phyloP scores from a whole-genome alignment of 257 asterid species.

The Apocynum venetum region DNA sequence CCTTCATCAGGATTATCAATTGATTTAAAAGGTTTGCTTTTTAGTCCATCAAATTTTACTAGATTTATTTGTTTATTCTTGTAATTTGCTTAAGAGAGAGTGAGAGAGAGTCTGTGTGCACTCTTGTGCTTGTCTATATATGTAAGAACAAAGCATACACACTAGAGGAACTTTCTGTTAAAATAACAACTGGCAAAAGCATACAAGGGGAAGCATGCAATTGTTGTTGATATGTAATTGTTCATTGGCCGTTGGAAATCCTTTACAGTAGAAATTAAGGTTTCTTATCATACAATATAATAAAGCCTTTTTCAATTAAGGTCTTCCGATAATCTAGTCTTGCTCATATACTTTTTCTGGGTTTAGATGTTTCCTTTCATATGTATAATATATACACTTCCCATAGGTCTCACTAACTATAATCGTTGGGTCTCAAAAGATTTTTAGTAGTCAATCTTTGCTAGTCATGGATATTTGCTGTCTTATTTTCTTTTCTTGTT shows the following conservation, averaged over 20 bases:
- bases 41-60: not conserved
- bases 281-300: not conserved
- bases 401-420: not conserved
- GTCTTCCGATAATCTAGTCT: not conserved
- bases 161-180: not conserved
- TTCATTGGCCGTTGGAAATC: not conserved
- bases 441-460: not conserved
- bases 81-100: not conserved
- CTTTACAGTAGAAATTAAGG: not conserved
- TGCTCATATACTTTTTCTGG: not conserved
- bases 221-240: not conserved
- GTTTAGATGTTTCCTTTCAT: not conserved
- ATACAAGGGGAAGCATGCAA: not conserved
- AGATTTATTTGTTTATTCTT: not conserved
- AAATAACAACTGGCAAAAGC: not conserved
- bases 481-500: not conserved
- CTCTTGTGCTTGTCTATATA: not conserved
- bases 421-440: not conserved
- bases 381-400: not conserved
- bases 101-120: not conserved
- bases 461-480: not conserved
- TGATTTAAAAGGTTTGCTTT: slow-evolving; percentile 54
- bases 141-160: not conserved
- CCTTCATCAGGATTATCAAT: slow-evolving; percentile 53
- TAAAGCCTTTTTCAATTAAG: not conserved